Base-by-base conservation (phyloP, 2,329 filamentous ascomycete species). In the Xylariaceae sp. region DNA sequence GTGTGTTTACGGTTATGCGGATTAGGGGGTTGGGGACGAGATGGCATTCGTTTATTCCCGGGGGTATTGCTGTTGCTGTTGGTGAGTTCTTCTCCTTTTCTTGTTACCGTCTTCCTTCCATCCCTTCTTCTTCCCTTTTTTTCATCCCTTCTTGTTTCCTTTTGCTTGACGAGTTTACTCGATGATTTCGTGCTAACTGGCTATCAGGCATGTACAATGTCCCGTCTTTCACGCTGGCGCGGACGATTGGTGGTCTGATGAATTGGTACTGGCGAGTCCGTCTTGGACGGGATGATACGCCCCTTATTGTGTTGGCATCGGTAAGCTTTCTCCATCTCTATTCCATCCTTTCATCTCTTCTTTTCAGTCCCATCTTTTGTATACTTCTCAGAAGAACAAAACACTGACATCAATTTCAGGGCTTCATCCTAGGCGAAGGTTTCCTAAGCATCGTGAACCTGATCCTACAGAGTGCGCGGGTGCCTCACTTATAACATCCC, bases 41-140 rank as follows among this genome's bases (percentile, higher is more conserved):
- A 61, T 96, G 90, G 91, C 81, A 89, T 67, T 78, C 85, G 1
- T 89, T 85, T 71, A 80, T 99, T 10, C 94, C 94, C 0, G 93
- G 94, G 5, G 94, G 94, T 0, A 97, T 99, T 68, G 93, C 94
- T 2, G 93, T 99, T 17, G 94, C 94, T 45, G 91, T 97, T 68
- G 92, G 88, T 88, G 75, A 73, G 82, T n/a, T 11, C 5, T n/a
- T 2, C 6, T n/a, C 41, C 4, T 10, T 3, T 1, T 13, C 7
- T 13, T 3, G 5, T 1, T 41, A 1, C 37, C 3, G 77, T 17
- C 11, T 34, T 5, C 8, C 3, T 23, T 30, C 5, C 23, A 30
- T 30, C 23, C 23, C 23, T 1, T 13, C 7, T 13, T 3, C 0
- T 8, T 13, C 5, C 37, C 13, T 34, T 5, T 8, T 1, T 23